Evolutionary conservation across 352 stramenopile species (phyloP).

Genomic region (Globisporangium paroecandrum): DNA sequence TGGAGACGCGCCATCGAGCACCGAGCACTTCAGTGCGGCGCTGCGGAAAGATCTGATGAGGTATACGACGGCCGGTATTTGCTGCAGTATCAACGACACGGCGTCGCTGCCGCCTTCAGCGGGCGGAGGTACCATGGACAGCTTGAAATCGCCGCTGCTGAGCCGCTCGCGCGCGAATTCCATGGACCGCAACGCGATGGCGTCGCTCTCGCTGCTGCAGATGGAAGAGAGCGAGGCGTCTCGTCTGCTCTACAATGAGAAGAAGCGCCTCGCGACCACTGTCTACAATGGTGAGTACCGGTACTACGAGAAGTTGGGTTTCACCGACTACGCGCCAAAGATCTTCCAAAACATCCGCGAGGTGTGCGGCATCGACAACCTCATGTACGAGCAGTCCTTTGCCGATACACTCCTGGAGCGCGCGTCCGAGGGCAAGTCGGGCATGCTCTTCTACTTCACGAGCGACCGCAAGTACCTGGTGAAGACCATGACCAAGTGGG

Average conservation of each 20-base stretch:
- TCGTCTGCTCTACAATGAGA: conserved; percentile 66
- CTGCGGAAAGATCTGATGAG: conserved; percentile 83
- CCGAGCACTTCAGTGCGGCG: conserved; percentile 77
- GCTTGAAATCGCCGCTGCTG: conserved; percentile 39
- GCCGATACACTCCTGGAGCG: conserved; percentile 78
- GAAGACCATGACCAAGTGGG: conserved; percentile 88
- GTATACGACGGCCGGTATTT: conserved; percentile 82
- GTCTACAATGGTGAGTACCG: conserved; percentile 82
- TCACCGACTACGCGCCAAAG: conserved; percentile 82
- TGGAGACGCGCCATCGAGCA: conserved; percentile 19
- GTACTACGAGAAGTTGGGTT: conserved; percentile 85
- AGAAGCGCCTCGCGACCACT: conserved; percentile 76
- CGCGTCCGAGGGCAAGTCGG: conserved; percentile 81
- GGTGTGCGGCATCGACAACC: conserved; percentile 71
- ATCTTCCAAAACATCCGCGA: conserved; percentile 84
- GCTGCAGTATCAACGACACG: conserved; percentile 69
- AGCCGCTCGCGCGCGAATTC: conserved; percentile 33
- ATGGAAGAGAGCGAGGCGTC: conserved; percentile 57
- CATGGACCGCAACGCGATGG: conserved; percentile 39
- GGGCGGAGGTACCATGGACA: conserved; percentile 19
- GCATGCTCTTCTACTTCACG: conserved; percentile 88
- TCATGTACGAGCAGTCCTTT: conserved; percentile 82
- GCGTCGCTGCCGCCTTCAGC: conserved; percentile 15
- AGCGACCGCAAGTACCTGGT: conserved; percentile 83
- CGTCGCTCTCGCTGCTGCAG: conserved; percentile 49